Base-by-base conservation (phyloP, 169 alveolate genomes). In the Plasmodium malariae region DNA sequence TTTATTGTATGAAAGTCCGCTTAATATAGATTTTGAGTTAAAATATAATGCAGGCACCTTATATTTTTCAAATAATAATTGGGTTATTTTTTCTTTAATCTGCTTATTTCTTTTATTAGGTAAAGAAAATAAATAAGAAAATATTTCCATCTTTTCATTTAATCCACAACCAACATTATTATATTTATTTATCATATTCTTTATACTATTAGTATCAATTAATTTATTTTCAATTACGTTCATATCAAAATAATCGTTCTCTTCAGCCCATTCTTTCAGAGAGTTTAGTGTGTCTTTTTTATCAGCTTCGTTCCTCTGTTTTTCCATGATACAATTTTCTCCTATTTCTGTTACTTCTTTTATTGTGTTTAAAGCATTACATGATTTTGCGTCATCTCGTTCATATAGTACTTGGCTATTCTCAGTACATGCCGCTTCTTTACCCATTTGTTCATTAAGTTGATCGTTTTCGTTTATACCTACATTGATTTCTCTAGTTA, bases 41-140 rank as follows among this genome's bases (percentile, higher is more conserved):
- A 78, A 62, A 48, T 78, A 62, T 14, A 78, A 9, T 37, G 89
- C 76, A 1, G 89, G 89, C 0, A 62, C 40, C 28, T 78, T 63
- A 48, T 78, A 78, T 49, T 78, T 78, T 63, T 78, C 89, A 43
- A 78, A 78, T 43, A 78, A 63, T 0, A 78, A 68, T 34, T 78
- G 70, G 1, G 89, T 12, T 45, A 78, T 48, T 78, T 78, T 78
- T 36, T 1, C 49, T 48, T 78, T 78, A 43, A 78, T 78, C 12
- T 78, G 60, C 32, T 78, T 48, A 48, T 78, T 78, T 37, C 89
- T 78, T 65, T 62, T 78, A 34, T 78, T 78, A 24, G 89, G 89
- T 17, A 78, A 24, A 28, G 89, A 78, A n/a, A 78, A 78, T 45
- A 78, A 19, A 37, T 78, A 78, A n/a, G 89, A 67, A 28, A 78